phyloP scores from a whole-genome alignment of 495 filamentous ascomycete genomes.

The Xylaria palmicola region DNA sequence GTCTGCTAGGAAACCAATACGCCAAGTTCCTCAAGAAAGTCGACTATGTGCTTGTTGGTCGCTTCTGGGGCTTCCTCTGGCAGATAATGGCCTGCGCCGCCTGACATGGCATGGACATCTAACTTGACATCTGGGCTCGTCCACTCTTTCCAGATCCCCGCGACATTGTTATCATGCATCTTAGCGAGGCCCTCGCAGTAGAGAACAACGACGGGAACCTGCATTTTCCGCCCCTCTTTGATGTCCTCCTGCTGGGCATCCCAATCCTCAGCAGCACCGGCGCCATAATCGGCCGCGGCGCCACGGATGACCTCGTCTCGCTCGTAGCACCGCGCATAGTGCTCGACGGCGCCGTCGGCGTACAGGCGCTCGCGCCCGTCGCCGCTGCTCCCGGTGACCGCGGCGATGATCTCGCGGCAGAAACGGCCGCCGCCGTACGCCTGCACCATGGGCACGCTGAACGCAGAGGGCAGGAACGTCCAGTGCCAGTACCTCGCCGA shows the following conservation, averaged over 20 bases:
- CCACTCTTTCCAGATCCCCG: constrained; percentile 49
- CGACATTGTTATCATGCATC: constrained; percentile 38
- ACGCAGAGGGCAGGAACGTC: constrained; percentile 49
- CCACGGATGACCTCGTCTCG: constrained; percentile 35
- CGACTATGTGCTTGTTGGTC: constrained; percentile 29
- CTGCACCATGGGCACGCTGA: constrained; percentile 45
- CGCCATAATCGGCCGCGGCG: constrained; percentile 48
- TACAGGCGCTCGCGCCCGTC: constrained; percentile 13
- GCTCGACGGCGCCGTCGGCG: constrained; percentile 28
- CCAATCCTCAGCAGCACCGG: constrained; percentile 42
- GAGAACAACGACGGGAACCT: constrained; percentile 38
- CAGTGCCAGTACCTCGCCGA: constrained; percentile 46
- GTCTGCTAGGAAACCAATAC: background rate
- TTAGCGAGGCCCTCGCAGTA: constrained; percentile 48
- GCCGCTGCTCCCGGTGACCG: constrained; percentile 29
- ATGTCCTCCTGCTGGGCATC: constrained; percentile 45
- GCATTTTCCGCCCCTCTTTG: constrained; percentile 42
- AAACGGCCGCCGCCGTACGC: constrained; percentile 43
- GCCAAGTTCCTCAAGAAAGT: constrained; percentile 22
- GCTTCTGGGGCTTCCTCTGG: constrained; percentile 50
- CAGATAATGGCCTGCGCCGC: constrained; percentile 51
- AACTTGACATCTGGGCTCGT: constrained; percentile 30
- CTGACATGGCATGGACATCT: constrained; percentile 28
- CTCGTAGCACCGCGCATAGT: constrained; percentile 44
- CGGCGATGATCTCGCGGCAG: constrained; percentile 28